Evolutionary conservation across 352 stramenopile genomes (phyloP), one percentile per base, ranked within the genome.

Genomic region (Phytophthora idaei): DNA sequence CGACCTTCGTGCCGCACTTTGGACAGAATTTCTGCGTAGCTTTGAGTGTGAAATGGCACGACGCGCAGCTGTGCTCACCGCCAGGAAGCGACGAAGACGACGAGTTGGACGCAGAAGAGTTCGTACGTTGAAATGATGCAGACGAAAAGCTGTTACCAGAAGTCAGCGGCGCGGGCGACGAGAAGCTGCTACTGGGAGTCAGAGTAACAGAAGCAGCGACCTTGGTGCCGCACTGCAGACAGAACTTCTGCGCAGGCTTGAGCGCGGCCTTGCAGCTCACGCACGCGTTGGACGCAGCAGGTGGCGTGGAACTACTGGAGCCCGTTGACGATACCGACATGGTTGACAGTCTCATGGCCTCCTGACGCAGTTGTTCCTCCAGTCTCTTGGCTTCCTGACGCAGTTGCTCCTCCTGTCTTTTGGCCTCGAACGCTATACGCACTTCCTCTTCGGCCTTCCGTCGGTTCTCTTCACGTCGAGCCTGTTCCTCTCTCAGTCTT

Each of bases 11-110:
- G 28, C 86, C 86, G 51, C 86, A 94, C 45, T 91, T 86, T 5
- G 78, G 84, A 50, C 86, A 94, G 61, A 94, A 94, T 60, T 94
- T 94, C 50, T 94, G 86, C 32, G 80, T 74, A 8, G 82, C 49
- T 55, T 88, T 89, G 32, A 92, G 69, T 29, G 67, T 69, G 28
- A 74, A 74, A 41, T 77, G 68, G 51, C 84, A 92, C 39, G 64
- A 80, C 25, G 57, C 47, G 46, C 82, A 90, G 42, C 49, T 78
- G 49, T 80, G 60, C 0, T 67, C 49, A 0, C 50, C 57, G n/a
- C 47, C 44, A 54, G 47, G 27, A 21, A 75, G 58, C 17, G 74
- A 81, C 1, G 69, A 64, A 17, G 69, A 66, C 51, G 70, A 77
- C 31, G 70, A 56, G 44, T 69, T 72, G 21, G 70, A 77, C 5